Evolutionary conservation across 2,329 filamentous ascomycete genomes (phyloP), one percentile per base, ranked within the genome.

Genomic region (Beauveria rudraprayagi): DNA sequence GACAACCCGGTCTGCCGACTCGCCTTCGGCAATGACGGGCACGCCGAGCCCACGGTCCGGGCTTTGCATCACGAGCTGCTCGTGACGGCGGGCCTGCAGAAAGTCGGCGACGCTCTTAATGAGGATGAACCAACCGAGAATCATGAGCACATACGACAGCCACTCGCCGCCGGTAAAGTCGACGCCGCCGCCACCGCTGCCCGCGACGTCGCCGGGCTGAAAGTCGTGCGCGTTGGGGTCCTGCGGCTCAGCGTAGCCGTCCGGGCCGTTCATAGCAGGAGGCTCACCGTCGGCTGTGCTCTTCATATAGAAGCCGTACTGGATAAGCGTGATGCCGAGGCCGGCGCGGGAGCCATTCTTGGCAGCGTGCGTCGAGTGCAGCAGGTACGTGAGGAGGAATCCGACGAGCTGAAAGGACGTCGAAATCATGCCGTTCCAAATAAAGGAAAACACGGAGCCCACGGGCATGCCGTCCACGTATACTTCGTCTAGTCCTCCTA

Each of bases 271-370:
- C 75, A 80, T 80, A 26, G 72, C 71, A 69, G 68, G 77, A 65
- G 68, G 76, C 47, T 76, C 73, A 59, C 75, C 71, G 34, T 78
- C 77, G 60, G 74, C 75, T 34, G 80, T 77, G 51, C 83, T 84
- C 71, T 92, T 94, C 90, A 97, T 95, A 67, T 91, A 92, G 75
- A 99, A 97, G 37, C 94, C 94, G 70, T 95, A 97, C 73, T 97
- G 93, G 53, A 99, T 92, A 11, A 99, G 83, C 0, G 92, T 97
- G 67, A 99, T 91, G 63, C 94, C 94, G 56, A 99, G 87, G 59
- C 94, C 94, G 56, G 93, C 92, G 70, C 91, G 89, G 51, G 92
- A 96, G 55, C 94, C 94, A 72, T 99, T 96, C 78, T 99, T 99
- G 68, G 94, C 94, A 5, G 94, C 94, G 74, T 99, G 94, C 8